phyloP scores from a whole-genome alignment of 345 rosid genomes.

The Nephelium lappaceum region DNA sequence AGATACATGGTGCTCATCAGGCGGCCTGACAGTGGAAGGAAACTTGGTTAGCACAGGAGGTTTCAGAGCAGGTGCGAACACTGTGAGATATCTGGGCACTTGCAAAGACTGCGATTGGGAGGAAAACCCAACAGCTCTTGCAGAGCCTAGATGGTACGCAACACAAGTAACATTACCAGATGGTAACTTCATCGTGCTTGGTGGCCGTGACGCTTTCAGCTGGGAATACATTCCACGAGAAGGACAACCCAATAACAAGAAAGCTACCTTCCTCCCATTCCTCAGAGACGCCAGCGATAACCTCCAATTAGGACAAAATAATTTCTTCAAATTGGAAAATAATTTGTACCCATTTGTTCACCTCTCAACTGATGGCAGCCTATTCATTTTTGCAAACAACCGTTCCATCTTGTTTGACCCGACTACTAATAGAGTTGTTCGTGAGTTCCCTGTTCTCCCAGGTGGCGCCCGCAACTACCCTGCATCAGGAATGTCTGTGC shows the following conservation, averaged over 20 bases:
- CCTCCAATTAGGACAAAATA: neutral
- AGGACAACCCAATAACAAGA: slow-evolving; percentile 47
- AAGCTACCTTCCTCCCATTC: slow-evolving; percentile 42
- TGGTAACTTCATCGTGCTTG: slow-evolving; percentile 70
- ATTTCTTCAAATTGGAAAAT: slow-evolving; percentile 7
- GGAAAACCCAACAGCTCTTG: slow-evolving; percentile 65
- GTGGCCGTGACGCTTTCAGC: slow-evolving; percentile 67
- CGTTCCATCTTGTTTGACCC: slow-evolving; percentile 19
- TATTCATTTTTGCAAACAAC: slow-evolving; percentile 17
- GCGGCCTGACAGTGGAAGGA: slow-evolving; percentile 24
- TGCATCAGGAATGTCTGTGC: slow-evolving; percentile 23
- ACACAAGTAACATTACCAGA: slow-evolving; percentile 76
- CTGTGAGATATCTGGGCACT: slow-evolving; percentile 50
- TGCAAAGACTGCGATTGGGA: slow-evolving; percentile 52
- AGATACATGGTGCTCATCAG: slow-evolving; percentile 90
- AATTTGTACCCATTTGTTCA: slow-evolving; percentile 14
- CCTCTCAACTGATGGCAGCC: slow-evolving; percentile 38
- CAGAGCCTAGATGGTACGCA: slow-evolving; percentile 74
- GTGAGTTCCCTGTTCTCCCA: slow-evolving; percentile 25
- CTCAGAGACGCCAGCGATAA: slow-evolving; percentile 45
- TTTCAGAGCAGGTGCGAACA: slow-evolving; percentile 55
- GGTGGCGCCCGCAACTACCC: slow-evolving; percentile 42
- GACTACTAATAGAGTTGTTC: slow-evolving; percentile 23
- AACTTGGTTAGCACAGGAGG: slow-evolving; percentile 81
- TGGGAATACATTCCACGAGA: slow-evolving; percentile 72